Conservation (phyloP, 73 alveolate genomes). For the Symbiodinium natans region DNA sequence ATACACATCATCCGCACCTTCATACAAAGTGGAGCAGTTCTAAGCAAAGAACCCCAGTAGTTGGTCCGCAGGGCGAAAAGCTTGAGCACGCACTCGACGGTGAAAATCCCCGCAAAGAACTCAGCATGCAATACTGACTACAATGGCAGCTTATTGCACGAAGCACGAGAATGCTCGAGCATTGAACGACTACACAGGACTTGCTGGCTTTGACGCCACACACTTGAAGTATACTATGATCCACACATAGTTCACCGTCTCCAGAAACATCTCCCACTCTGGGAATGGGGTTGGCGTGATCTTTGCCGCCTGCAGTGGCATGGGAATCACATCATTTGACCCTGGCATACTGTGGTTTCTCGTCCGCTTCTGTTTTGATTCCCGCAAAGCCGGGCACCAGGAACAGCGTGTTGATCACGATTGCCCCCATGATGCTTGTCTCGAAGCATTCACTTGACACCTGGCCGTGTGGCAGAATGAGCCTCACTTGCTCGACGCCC, state of each 20-base stretch:
- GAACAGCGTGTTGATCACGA: constrained; percentile 75
- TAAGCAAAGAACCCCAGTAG: constrained; percentile 62
- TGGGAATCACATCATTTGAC: too few species aligned
- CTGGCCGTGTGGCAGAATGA: too few species aligned
- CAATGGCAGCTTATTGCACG: too few species aligned
- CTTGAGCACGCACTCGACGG: constrained; percentile 72
- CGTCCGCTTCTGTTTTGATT: too few species aligned
- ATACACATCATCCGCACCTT: too few species aligned
- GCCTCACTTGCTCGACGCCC: neutral
- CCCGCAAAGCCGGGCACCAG: neutral
- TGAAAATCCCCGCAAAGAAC: constrained; percentile 79
- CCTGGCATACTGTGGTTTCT: too few species aligned
- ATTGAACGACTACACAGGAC: too few species aligned
- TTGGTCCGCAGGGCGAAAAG: constrained; percentile 66
- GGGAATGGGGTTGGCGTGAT: constrained; percentile 84
- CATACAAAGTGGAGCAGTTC: neutral
- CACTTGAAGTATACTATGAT: too few species aligned
- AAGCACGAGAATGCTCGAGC: too few species aligned
- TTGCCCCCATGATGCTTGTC: constrained; percentile 87
- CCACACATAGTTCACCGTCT: constrained; percentile 55
- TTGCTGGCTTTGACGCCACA: too few species aligned
- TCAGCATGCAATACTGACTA: neutral
- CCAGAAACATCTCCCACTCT: constrained; percentile 78
- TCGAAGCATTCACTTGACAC: constrained; percentile 63
- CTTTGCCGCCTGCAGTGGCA: constrained; percentile 47